Evolutionary conservation across 2,329 filamentous ascomycete genomes (phyloP).

Genomic region (Simplicillium aogashimaense): DNA sequence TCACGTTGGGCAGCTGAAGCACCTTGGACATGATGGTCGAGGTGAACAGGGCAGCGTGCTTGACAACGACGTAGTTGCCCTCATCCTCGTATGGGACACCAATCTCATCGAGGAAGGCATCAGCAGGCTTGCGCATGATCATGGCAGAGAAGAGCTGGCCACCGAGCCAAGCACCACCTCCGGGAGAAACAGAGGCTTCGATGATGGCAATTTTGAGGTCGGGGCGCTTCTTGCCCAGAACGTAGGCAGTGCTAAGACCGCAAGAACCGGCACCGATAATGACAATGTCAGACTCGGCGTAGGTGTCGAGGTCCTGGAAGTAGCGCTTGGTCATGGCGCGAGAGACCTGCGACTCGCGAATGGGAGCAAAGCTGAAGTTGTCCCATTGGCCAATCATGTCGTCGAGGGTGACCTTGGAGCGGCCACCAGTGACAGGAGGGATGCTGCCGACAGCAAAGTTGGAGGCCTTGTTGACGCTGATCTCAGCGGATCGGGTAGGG

Average conservation of each 20-base stretch:
- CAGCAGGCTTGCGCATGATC: constrained; percentile 89
- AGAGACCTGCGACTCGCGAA: constrained; percentile 85
- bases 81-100: constrained; percentile 84
- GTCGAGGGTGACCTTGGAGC: constrained; percentile 38
- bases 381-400: constrained; percentile 72
- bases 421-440: constrained; percentile 18
- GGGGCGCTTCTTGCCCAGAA: constrained; percentile 71
- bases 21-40: constrained; percentile 79
- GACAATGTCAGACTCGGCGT: constrained; percentile 89
- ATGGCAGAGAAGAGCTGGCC: constrained; percentile 93
- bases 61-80: constrained; percentile 81
- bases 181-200: constrained; percentile 78
- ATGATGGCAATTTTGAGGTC: constrained; percentile 89
- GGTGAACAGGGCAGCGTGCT: constrained; percentile 89
- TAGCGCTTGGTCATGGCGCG: constrained; percentile 91
- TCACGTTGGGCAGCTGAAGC: constrained; percentile 77
- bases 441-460: constrained; percentile 26
- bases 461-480: constrained; percentile 29
- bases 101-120: constrained; percentile 71
- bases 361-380: constrained; percentile 70
- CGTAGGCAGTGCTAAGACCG: constrained; percentile 76
- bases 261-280: constrained; percentile 88
- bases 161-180: constrained; percentile 85
- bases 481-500: constrained; percentile 36
- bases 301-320: constrained; percentile 79